A percentile compares a stretch with the other conserved stretches of the same genome.
Conservation (phyloP, 805 yeast genomes). For the Saturnispora mendoncae region DNA sequence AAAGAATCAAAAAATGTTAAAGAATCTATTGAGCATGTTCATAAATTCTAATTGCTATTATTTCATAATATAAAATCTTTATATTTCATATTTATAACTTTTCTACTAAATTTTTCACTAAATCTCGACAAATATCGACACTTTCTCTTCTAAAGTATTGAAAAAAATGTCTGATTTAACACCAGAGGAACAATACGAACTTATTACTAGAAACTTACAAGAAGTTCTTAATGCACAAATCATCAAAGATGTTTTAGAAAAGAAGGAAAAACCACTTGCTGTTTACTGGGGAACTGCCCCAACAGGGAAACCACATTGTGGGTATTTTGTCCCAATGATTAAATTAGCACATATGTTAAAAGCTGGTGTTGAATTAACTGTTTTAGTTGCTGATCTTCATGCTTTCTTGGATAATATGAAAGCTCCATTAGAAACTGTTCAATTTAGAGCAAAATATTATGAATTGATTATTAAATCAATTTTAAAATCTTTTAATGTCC, state of each 20-base stretch:
- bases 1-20: neutral
- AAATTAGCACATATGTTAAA: slow-evolving; percentile 88
- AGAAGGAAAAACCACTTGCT: slow-evolving; percentile 71
- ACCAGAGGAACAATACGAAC: slow-evolving; percentile 56
- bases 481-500: slow-evolving; percentile 78
- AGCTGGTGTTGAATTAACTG: slow-evolving; percentile 94
- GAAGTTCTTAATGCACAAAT: slow-evolving; percentile 86
- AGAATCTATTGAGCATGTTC: neutral
- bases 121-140: too few species aligned
- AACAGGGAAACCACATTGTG: slow-evolving; percentile 98
- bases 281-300: slow-evolving; percentile 99
- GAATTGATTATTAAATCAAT: slow-evolving; percentile 78
- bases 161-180: slow-evolving; percentile 27
- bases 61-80: too few species aligned
- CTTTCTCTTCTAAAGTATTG: neutral
- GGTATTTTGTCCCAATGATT: slow-evolving; percentile 96
- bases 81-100: too few species aligned
- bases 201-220: slow-evolving; percentile 81
- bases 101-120: neutral
- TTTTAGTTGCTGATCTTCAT: slow-evolving; percentile 88
- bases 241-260: slow-evolving; percentile 74
- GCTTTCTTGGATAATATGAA: slow-evolving; percentile 98
- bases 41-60: neutral
- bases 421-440: slow-evolving; percentile 89
- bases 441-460: slow-evolving; percentile 83